Evolutionary conservation across 257 asterid species (phyloP).

Genomic region (Thymus mandschuricus): DNA sequence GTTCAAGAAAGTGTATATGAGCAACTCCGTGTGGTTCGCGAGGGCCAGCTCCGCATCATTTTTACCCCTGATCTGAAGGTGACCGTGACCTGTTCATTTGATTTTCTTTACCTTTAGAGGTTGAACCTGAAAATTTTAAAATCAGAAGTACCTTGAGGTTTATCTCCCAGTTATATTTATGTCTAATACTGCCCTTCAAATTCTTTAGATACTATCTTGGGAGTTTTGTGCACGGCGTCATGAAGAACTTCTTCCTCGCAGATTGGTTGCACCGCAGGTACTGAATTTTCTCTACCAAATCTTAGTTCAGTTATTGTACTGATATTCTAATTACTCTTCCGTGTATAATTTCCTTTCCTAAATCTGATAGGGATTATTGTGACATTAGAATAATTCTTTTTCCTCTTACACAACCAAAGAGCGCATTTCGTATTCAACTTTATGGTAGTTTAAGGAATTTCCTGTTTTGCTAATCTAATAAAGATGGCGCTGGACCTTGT

Average conservation of each 20-base stretch:
- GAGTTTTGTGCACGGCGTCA: conserved; percentile 96
- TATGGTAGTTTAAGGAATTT: neutral
- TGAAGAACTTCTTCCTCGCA: conserved; percentile 95
- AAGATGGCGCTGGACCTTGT: neutral
- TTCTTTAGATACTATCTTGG: conserved; percentile 80
- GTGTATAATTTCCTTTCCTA: neutral
- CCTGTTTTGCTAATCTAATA: conserved; percentile 12
- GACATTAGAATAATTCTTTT: neutral
- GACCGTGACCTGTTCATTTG: conserved; percentile 17
- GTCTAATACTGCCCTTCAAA: conserved; percentile 26
- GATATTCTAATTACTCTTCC: neutral
- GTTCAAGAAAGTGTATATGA: conserved; percentile 95
- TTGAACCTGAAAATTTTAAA: conserved; percentile 10
- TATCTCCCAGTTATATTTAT: conserved; percentile 17
- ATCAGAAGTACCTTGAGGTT: conserved; percentile 19
- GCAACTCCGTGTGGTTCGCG: conserved; percentile 95
- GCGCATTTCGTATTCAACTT: neutral
- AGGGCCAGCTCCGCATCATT: conserved; percentile 93
- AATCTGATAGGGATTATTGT: neutral
- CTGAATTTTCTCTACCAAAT: conserved; percentile 10
- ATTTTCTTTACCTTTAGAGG: neutral
- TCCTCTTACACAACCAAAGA: neutral
- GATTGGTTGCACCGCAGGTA: conserved; percentile 96
- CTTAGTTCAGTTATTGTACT: neutral
- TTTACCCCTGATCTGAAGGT: conserved; percentile 96